Evolutionary conservation across 768 basidiomycete species (phyloP), one percentile per base, ranked within the genome.

Genomic region (Paxillus rubicundulus): DNA sequence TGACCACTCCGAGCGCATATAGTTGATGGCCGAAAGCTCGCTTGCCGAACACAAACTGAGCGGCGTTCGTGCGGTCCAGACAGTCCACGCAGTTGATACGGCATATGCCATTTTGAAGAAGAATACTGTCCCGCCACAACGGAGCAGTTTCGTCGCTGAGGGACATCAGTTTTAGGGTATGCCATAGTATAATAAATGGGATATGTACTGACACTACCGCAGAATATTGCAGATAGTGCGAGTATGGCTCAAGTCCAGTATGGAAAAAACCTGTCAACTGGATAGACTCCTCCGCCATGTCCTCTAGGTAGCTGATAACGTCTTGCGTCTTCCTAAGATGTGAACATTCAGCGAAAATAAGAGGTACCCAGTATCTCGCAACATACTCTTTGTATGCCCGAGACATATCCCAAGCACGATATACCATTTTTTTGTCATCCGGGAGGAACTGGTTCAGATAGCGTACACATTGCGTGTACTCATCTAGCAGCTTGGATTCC

Each of bases 11-110:
- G 4, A 99, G 82, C 0, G 94, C 95, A 66, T 96, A 92, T 8
- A 99, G 77, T 66, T 99, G 97, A 68, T 98, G 94, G 0, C 94
- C 95, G 16, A 99, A 74, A 0, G 90, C 97, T 18, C 90, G 85
- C 68, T 97, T 96, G 2, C 93, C 97, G 54, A 98, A 95, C 1
- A 96, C 92, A 64, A 98, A 98, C 63, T 98, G 95, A 0, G 92
- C 93, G 3, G 93, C 92, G 61, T 98, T 98, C 4, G 96, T 98
- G 10, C 96, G 84, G 69, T 97, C 94, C 13, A 99, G 74, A 63
- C 96, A 99, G 63, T 99, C 96, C 0, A 99, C 94, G 62, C 97
- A 99, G 63, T 99, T 99, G 0, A 86, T 93, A 14, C 97, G 81
- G 53, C 91, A 90, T 24, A 98, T 82, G 1, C 97, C 97, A 42